phyloP scores from a whole-genome alignment of 441 rosid species.

The Geranium incanum region DNA sequence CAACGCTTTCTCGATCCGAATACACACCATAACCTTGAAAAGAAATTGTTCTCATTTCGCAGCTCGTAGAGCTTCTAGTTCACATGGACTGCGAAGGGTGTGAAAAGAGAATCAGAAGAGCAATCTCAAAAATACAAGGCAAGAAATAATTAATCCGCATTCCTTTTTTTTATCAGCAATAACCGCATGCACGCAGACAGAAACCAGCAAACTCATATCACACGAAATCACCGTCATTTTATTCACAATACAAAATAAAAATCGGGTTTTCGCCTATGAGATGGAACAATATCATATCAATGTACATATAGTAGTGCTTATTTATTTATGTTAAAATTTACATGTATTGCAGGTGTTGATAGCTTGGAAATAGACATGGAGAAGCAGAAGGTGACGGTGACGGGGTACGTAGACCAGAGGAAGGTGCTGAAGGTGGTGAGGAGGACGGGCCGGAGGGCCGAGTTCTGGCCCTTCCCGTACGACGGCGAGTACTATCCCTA shows the following conservation, averaged over 20 bases:
- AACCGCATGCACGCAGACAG: too few relatives aligned
- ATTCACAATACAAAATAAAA: too few relatives aligned
- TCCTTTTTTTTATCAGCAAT: too few relatives aligned
- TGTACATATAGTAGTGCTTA: too few relatives aligned
- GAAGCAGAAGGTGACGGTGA: background rate
- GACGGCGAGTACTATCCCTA: background rate
- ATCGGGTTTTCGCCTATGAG: too few relatives aligned
- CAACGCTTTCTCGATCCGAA: background rate
- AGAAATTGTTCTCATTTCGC: background rate
- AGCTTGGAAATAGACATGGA: background rate
- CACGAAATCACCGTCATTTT: too few relatives aligned
- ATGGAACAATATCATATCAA: too few relatives aligned
- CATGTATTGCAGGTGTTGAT: background rate
- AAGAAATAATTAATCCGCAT: background rate
- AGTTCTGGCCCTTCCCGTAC: background rate
- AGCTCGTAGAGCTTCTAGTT: background rate
- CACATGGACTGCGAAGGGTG: constrained; percentile 2
- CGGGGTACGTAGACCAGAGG: background rate
- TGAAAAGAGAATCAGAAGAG: background rate
- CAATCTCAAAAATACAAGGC: background rate
- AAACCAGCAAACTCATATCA: too few relatives aligned
- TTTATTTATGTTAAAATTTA: too few relatives aligned
- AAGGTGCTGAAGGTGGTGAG: background rate
- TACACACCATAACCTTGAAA: too few relatives aligned
- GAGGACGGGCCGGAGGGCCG: background rate